Evolutionary conservation across 352 stramenopile species (phyloP).

Genomic region (Blastocystis sp.): DNA sequence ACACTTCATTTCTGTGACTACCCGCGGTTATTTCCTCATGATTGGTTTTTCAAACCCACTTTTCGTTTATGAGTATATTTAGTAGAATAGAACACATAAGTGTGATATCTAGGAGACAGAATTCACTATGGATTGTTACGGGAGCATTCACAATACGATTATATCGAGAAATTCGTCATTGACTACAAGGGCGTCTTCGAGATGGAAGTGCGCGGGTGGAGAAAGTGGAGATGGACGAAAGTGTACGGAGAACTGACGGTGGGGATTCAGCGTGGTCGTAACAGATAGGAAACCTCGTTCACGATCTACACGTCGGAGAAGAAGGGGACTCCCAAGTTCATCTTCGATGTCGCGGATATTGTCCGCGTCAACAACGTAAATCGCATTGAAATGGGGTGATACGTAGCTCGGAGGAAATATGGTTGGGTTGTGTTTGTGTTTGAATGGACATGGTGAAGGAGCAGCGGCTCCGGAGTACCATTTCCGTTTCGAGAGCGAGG

Average conservation of each 20-base stretch:
- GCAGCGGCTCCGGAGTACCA: not conserved
- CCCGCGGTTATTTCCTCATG: not conserved
- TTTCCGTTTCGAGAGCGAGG: not conserved
- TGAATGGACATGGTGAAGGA: not conserved
- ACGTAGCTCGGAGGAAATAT: not conserved
- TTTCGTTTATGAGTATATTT: not conserved
- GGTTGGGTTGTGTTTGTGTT: not conserved
- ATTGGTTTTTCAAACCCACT: not conserved
- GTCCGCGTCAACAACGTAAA: not conserved
- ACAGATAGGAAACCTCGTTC: constrained; percentile 18
- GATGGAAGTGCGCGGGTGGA: not conserved
- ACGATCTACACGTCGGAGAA: not conserved
- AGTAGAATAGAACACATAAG: not conserved
- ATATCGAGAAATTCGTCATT: not conserved
- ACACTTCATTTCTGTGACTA: too few species aligned
- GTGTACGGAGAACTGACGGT: not conserved
- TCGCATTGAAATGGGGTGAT: not conserved
- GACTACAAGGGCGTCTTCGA: not conserved
- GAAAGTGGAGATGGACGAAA: not conserved
- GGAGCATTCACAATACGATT: not conserved
- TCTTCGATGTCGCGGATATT: not conserved
- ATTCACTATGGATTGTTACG: not conserved
- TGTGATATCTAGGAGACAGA: not conserved
- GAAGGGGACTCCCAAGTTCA: not conserved
- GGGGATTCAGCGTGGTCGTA: not conserved